These are phyloP conservation scores for Canna indica DNA, from an alignment of 176 grass and related monocot genomes.

Conservation along the genomic window DNA sequence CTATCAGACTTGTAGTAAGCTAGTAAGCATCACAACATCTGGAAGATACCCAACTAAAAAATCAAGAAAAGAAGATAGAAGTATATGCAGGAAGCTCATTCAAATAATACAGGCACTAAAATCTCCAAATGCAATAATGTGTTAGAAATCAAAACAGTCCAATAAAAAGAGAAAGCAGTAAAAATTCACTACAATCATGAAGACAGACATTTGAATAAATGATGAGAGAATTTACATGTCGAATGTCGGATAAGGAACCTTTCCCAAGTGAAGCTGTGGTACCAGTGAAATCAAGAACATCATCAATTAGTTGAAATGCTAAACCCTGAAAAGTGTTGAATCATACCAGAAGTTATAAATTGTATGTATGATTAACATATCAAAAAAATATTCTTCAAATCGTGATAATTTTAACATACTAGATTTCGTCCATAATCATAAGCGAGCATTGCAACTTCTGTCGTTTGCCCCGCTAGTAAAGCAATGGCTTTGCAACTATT, in stretches of 20 bases:
- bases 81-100: neutral
- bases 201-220: neutral
- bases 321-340: constrained; percentile 43
- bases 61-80: too few species aligned
- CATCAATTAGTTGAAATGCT: constrained; percentile 88
- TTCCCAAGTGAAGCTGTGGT: constrained; percentile 85
- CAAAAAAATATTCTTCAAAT: neutral
- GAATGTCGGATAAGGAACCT: constrained; percentile 81
- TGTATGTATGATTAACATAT: neutral
- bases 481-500: constrained; percentile 94
- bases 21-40: neutral
- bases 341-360: neutral
- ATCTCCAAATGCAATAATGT: neutral
- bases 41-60: neutral
- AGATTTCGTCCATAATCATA: constrained; percentile 93
- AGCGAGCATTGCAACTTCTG: constrained; percentile 76
- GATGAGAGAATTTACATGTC: constrained; percentile 48
- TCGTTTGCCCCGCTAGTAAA: constrained; percentile 82
- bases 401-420: constrained; percentile 30
- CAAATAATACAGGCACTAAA: neutral
- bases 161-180: neutral
- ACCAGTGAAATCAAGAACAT: constrained; percentile 96
- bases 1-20: neutral
- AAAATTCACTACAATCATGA: neutral
- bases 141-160: neutral